Evolutionary conservation across 208 protist genomes (phyloP), one percentile per base, ranked within the genome.

Genomic region (Leishmania turanica): DNA sequence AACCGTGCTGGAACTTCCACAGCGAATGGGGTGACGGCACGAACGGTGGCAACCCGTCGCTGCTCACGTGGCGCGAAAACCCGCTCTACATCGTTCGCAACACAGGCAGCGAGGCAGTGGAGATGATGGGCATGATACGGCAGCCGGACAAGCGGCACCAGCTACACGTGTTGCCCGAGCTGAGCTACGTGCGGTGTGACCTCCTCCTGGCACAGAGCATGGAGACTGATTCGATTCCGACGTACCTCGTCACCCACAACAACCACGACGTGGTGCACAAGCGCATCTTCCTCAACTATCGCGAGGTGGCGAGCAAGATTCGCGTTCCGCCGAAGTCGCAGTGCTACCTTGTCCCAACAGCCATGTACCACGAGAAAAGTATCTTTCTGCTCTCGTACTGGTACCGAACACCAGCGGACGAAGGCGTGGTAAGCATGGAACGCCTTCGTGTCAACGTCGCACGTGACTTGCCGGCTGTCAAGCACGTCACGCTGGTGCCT

Each of bases 331-430:
- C 88, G 42, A 54, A 86, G 27, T 96, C 91, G 1, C 79, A 93
- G 21, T 92, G 83, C 82, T 96, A 96, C 84, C 84, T 95, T 42
- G 91, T 96, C 17, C 90, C 91, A 2, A 93, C 90, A 34, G 90
- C 89, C 27, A 92, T 92, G 89, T 88, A 90, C 82, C 93, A 89
- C 79, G 91, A 93, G 40, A 89, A 87, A 78, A 86, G 88, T 47
- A 89, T 86, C 40, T 96, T 96, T 84, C 70, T 93, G 73, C 85
- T 96, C 17, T 95, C 91, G 34, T 96, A 93, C 83, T 95, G 91
- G 91, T 92, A 89, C 76, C 65, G 79, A 40, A 80, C 79, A 24
- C 68, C 84, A 19, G 81, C 47, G 21, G 91, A 93, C 77, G 83
- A 66, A 62, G 71, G 82, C n/a, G 51, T 66, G 8, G 73, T 93